Evolutionary conservation across 768 basidiomycete species (phyloP), one percentile per base, ranked within the genome.

Genomic region (Mycena latifolia): DNA sequence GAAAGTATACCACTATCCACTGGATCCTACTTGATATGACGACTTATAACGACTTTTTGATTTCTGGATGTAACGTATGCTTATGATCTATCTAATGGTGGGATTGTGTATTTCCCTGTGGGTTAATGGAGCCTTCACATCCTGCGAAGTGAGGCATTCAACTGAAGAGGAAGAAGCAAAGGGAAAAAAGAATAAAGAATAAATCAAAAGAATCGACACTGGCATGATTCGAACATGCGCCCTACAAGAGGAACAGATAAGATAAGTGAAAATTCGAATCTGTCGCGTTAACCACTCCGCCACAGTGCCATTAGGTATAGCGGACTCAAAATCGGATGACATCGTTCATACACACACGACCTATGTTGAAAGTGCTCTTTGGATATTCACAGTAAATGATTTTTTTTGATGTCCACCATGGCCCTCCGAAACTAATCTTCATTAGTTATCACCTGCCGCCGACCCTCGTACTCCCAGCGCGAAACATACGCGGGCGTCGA

Each of bases 1-100:
- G 69, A 85, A 75, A 76, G 76, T 82, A 27, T 84, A 86, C 71
- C 86, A 89, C 72, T 90, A 86, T 66, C 89, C 88, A 0, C 65
- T 89, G 66, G 82, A 85, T 65, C 87, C 87, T 45, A 82, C 85
- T 46, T 77, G 70, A 77, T 72, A 57, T 45, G 33, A 35, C 33
- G 33, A 35, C 33, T 14, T 35, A 14, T 6, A 35, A 14, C 8
- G 14, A 35, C 33, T 58, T 61, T 52, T 52, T 60, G 47, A 29
- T 47, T 59, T 35, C 33, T 6, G 6, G 14, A 14, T 14, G 33
- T 35, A 35, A 14, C n/a, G 33, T 35, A 35, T 35, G 33, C 33
- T 35, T 35, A 35, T 35, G 33, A 35, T 35, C 33, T 35, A 35
- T 35, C 8, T 35, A 35, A 35, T 35, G 33, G n/a, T n/a, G n/a